phyloP scores from a whole-genome alignment of 371 early-diverging fungal species.

The Mucor irregularis region DNA sequence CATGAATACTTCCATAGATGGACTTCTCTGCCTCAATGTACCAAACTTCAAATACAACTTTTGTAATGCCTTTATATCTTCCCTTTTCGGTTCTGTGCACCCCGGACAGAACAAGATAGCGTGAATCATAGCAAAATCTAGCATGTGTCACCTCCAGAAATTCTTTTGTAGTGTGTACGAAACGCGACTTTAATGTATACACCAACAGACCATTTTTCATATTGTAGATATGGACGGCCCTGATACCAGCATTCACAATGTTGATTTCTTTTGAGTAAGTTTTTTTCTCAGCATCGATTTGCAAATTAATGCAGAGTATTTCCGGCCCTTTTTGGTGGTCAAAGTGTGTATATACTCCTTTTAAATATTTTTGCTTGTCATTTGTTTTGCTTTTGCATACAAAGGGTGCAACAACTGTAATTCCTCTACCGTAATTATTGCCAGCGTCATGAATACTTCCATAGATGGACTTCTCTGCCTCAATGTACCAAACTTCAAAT shows the following conservation, averaged over 20 bases:
- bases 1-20: slow-evolving; percentile 1
- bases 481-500: slow-evolving; percentile 2
- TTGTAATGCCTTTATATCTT: background rate
- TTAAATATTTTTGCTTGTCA: no score
- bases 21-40: background rate
- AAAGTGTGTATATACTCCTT: no score
- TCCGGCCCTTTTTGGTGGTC: no score
- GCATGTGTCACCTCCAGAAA: background rate
- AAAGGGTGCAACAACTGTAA: background rate
- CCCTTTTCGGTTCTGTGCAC: background rate
- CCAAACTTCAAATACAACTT: slow-evolving; percentile 2
- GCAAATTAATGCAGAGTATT: no score
- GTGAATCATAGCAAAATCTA: slow-evolving; percentile 2
- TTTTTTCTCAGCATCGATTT: no score
- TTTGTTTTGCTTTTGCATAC: background rate
- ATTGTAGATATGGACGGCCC: background rate
- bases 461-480: background rate
- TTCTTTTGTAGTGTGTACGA: no score
- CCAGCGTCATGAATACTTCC: background rate
- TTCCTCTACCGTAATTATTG: background rate
- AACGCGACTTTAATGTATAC: background rate
- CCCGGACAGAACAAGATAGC: background rate
- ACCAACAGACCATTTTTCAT: slow-evolving; percentile 2
- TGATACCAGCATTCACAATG: background rate
- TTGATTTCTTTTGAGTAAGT: no score